Evolutionary conservation across 768 basidiomycete genomes (phyloP).

Genomic region (Mycena alexandri): DNA sequence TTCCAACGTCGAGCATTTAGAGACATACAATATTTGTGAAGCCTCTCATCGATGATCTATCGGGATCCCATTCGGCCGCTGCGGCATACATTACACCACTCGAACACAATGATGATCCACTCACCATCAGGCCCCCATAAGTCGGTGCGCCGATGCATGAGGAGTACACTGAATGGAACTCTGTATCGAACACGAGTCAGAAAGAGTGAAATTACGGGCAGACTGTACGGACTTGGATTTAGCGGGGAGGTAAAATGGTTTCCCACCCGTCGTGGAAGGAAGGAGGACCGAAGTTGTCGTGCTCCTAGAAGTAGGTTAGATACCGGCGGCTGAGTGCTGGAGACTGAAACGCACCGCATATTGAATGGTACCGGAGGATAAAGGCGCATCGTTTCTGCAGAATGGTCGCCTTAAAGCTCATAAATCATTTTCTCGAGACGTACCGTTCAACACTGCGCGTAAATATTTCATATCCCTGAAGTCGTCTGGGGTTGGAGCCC

Average conservation of each 20-base stretch:
- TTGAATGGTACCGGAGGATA: constrained; percentile 66
- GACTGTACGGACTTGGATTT: constrained; percentile 45
- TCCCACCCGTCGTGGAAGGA: constrained; percentile 45
- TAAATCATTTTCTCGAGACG: neutral
- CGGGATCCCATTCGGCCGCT: constrained; percentile 67
- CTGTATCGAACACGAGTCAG: constrained; percentile 41
- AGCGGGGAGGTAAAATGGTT: constrained; percentile 57
- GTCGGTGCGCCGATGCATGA: constrained; percentile 73
- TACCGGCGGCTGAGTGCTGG: too few relatives aligned
- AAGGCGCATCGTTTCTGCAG: constrained; percentile 58
- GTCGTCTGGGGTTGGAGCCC: constrained; percentile 66
- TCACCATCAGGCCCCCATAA: constrained; percentile 74
- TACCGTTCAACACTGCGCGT: constrained; percentile 69
- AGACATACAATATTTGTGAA: constrained; percentile 68
- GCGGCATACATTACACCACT: constrained; percentile 39
- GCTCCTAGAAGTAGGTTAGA: constrained; percentile 16
- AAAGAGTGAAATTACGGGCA: neutral
- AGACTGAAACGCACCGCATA: constrained; percentile 41
- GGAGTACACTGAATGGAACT: constrained; percentile 60
- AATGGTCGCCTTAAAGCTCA: neutral
- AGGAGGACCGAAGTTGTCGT: constrained; percentile 45
- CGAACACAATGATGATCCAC: neutral
- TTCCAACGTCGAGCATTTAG: constrained; percentile 40
- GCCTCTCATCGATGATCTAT: constrained; percentile 72
- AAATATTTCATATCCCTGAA: constrained; percentile 71